These are phyloP conservation scores for Iris macrosiphon DNA, from an alignment of 106 monocot genomes.

Conservation along the genomic window DNA sequence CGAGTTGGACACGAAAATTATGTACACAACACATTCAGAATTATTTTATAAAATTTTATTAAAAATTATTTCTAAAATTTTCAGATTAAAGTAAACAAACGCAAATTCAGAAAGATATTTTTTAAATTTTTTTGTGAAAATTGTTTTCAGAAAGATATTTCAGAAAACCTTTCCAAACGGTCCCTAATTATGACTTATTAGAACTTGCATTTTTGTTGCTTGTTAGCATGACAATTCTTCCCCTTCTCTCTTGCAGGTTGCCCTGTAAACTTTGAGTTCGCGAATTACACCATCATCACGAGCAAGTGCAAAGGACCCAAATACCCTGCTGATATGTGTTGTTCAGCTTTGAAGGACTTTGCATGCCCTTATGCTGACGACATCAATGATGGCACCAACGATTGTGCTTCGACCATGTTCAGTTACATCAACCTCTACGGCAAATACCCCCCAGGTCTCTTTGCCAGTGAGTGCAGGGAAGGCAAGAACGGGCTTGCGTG, in stretches of 20 bases:
- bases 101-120: no score
- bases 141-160: no score
- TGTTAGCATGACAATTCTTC: no score
- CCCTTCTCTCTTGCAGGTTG: constrained; percentile 8
- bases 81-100: no score
- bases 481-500: constrained; percentile 16
- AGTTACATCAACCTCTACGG: constrained; percentile 25
- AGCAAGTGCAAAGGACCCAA: constrained; percentile 24
- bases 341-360: constrained; percentile 11
- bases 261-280: constrained; percentile 24
- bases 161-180: no score
- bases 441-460: constrained; percentile 23
- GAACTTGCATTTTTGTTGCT: no score
- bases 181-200: no score
- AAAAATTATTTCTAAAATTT: no score
- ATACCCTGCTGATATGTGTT: constrained; percentile 12
- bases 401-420: constrained; percentile 24
- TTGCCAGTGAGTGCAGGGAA: constrained; percentile 17
- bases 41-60: no score
- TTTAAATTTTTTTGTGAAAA: no score
- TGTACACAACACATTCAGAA: no score
- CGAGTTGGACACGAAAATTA: no score
- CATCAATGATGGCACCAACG: constrained; percentile 19
- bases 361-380: constrained; percentile 18
- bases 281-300: constrained; percentile 24